phyloP scores from a whole-genome alignment of 768 basidiomycete species.

The Rhodocollybia butyracea region DNA sequence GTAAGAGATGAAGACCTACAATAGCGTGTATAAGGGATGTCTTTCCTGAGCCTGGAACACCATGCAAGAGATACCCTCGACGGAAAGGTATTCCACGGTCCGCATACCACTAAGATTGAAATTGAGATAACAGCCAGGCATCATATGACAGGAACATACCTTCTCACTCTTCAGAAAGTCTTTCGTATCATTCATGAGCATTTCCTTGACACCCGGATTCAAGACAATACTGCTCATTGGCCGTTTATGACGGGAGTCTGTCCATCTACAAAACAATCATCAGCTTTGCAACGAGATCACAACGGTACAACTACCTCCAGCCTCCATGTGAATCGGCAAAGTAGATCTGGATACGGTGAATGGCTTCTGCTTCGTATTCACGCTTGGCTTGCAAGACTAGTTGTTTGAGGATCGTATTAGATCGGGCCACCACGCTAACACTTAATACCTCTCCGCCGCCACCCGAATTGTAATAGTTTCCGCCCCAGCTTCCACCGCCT shows the following conservation, averaged over 20 bases:
- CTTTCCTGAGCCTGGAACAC: slow-evolving; percentile 85
- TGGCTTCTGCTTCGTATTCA: slow-evolving; percentile 83
- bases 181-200: slow-evolving; percentile 76
- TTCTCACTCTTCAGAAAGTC: slow-evolving; percentile 86
- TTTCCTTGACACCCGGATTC: slow-evolving; percentile 87
- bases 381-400: slow-evolving; percentile 88
- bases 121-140: slow-evolving; percentile 2
- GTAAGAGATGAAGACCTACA: neutral
- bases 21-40: slow-evolving; percentile 72
- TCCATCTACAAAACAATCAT: slow-evolving; percentile 31
- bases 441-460: slow-evolving; percentile 71
- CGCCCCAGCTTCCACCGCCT: neutral
- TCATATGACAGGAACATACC: slow-evolving; percentile 32
- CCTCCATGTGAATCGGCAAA: slow-evolving; percentile 86
- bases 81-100: slow-evolving; percentile 91
- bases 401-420: slow-evolving; percentile 81
- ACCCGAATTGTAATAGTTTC: slow-evolving; percentile 18
- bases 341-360: slow-evolving; percentile 86
- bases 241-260: slow-evolving; percentile 82
- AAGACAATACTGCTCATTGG: slow-evolving; percentile 87
- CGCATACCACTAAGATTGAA: slow-evolving; percentile 70
- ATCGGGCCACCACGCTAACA: slow-evolving; percentile 83
- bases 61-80: slow-evolving; percentile 80
- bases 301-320: slow-evolving; percentile 74
- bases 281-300: too few species aligned